A percentile compares a stretch with the other conserved stretches of the same genome.
Evolutionary conservation across 495 filamentous ascomycete genomes (phyloP).

Genomic region (Daldinia concentrica): DNA sequence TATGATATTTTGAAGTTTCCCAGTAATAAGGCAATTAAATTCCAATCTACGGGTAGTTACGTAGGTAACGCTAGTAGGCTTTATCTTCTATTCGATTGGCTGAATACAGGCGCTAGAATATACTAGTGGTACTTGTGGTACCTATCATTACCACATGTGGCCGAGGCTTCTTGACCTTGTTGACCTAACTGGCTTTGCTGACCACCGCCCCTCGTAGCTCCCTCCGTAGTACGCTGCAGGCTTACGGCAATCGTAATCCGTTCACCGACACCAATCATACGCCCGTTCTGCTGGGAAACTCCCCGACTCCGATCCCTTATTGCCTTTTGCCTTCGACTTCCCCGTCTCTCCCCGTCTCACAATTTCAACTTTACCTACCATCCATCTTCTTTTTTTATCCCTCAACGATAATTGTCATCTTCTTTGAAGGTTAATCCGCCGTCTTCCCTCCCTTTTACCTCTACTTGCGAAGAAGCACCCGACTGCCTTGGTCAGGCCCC

Average conservation of each 20-base stretch:
- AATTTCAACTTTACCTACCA: not conserved
- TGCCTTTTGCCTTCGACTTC: constrained; percentile 13
- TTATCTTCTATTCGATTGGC: not conserved
- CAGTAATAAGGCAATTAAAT: not conserved
- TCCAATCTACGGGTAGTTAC: not conserved
- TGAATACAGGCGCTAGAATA: not conserved
- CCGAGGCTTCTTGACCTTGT: constrained; percentile 33
- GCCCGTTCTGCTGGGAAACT: constrained; percentile 5
- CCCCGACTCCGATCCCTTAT: constrained; percentile 29
- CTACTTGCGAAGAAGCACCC: constrained; percentile 79
- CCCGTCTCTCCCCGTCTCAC: constrained; percentile 29
- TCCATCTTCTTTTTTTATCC: constrained; percentile 19
- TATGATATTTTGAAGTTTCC: not conserved
- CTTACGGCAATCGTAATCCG: constrained; percentile 28
- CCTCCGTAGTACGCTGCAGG: constrained; percentile 19
- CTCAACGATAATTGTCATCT: constrained; percentile 17
- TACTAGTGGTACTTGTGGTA: not conserved
- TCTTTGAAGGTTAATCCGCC: constrained; percentile 17
- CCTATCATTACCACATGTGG: constrained; percentile 29
- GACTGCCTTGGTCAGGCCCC: constrained; percentile 93
- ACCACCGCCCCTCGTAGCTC: constrained; percentile 2
- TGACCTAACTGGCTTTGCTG: constrained; percentile 7
- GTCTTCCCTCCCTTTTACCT: constrained; percentile 39
- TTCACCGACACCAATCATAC: constrained; percentile 40
- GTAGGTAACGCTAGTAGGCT: not conserved